phyloP scores from a whole-genome alignment of 345 rosid species.

The Citrus medica region DNA sequence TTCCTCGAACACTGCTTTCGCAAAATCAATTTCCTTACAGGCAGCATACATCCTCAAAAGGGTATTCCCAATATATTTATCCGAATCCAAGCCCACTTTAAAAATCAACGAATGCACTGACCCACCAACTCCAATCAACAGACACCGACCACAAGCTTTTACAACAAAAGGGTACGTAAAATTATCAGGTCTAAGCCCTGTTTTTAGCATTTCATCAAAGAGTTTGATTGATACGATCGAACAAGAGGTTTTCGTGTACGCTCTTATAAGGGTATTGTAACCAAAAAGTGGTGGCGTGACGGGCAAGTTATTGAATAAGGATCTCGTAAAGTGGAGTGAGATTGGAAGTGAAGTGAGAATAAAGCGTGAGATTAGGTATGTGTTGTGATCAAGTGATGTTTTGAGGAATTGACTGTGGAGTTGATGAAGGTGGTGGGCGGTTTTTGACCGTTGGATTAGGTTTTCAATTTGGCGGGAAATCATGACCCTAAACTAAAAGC shows the following conservation, averaged over 20 bases:
- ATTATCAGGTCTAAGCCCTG: conserved; percentile 15
- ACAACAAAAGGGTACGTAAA: conserved; percentile 26
- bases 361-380: conserved; percentile 8
- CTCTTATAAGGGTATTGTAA: conserved; percentile 26
- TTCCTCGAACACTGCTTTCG: conserved; percentile 30
- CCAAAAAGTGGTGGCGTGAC: conserved; percentile 19
- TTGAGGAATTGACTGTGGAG: conserved; percentile 28
- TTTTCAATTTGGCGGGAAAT: conserved; percentile 10
- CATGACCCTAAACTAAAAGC: conserved; percentile 1
- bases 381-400: conserved; percentile 15
- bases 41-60: conserved; percentile 32
- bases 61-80: conserved; percentile 27
- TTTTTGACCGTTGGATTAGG: neutral
- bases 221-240: conserved; percentile 18
- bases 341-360: conserved; percentile 12
- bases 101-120: conserved; percentile 21
- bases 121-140: conserved; percentile 15
- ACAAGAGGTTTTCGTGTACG: conserved; percentile 13
- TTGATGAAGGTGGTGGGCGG: conserved; percentile 17
- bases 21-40: conserved; percentile 25
- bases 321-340: conserved; percentile 18
- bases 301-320: conserved; percentile 17
- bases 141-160: conserved; percentile 27
- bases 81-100: conserved; percentile 17
- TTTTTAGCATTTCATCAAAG: conserved; percentile 20